Base-by-base conservation (phyloP, 352 stramenopile genomes). In the Aphanomyces invadans region DNA sequence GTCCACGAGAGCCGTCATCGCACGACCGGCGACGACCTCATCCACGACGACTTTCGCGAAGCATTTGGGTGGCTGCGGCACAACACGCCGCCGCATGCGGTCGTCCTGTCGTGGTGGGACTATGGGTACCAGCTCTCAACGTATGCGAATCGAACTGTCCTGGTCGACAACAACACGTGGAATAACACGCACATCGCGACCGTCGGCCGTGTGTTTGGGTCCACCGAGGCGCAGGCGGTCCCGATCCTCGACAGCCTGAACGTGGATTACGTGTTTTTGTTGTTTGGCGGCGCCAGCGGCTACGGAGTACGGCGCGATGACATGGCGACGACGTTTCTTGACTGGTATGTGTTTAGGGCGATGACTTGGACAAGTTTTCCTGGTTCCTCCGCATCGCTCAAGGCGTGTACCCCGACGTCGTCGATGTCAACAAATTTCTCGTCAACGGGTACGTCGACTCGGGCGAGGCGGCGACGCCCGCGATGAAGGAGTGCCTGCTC, bases 161-260 rank as follows among this genome's bases (percentile, higher is more conserved):
- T 92, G 45, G 94, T 97, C 2, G 94, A 98, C 76, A 97, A 97
- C 76, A 98, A 98, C 69, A 98, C 94, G 55, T 98, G 94, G 94
- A 98, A 98, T 74, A 97, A 98, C 72, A 97, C 91, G 36, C 94
- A 98, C 73, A 98, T 98, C 71, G 94, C 94, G 36, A 98, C 92
- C 0, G 87, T 98, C 12, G 94, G 92, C 0, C 83, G 92, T 10
- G 87, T 88, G 36, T 73, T 95, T 38, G 73, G 71, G 2, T 89
- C 79, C 7, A 74, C 74, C 28, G 86, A 95, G 70, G 81, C 87
- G 0, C 77, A 83, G 11, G 86, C 86, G 1, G 65, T 78, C 25
- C 80, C 83, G 42, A 92, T 95, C 53, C 69, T 95, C 29, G 62
- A 76, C 26, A 92, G 82, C 28, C 76, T 95, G 21, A 80, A 78